phyloP scores from a whole-genome alignment of 2,329 filamentous ascomycete species.

The Sordariomycetes sp. region DNA sequence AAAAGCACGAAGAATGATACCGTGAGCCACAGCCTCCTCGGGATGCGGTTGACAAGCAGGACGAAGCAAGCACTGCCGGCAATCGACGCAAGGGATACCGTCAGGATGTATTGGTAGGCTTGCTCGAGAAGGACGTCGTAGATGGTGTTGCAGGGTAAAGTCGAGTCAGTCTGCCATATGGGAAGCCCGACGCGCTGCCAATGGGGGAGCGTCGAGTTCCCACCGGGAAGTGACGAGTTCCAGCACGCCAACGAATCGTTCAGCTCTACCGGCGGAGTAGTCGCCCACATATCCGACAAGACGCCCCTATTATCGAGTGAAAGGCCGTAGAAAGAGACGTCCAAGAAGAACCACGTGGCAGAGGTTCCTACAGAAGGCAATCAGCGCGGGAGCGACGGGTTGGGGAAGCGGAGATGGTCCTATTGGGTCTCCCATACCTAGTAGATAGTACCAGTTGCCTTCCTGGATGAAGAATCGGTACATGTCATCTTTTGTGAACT shows the following conservation, averaged over 20 bases:
- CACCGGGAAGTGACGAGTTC: conserved; percentile 30
- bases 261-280: conserved; percentile 19
- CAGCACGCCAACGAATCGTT: conserved; percentile 31
- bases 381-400: not conserved
- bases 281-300: conserved; percentile 31
- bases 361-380: conserved; percentile 26
- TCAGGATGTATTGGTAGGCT: conserved; percentile 40
- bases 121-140: conserved; percentile 40
- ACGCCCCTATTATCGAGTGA: conserved; percentile 34
- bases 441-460: conserved; percentile 32
- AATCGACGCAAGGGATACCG: conserved; percentile 39
- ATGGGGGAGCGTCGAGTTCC: conserved; percentile 29
- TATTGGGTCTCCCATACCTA: conserved; percentile 16
- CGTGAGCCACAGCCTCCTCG: conserved; percentile 37
- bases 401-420: not conserved
- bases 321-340: conserved; percentile 47
- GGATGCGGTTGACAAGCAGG: conserved; percentile 33
- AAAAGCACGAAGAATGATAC: conserved; percentile 35
- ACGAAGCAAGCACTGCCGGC: conserved; percentile 38
- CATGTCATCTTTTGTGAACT: conserved; percentile 37
- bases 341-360: conserved; percentile 41
- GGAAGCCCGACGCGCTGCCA: conserved; percentile 30
- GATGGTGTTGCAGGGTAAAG: conserved; percentile 37
- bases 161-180: conserved; percentile 37
- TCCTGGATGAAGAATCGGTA: conserved; percentile 38